Conservation (phyloP, 2,329 filamentous ascomycete species). For the Elsinoe arachidis region DNA sequence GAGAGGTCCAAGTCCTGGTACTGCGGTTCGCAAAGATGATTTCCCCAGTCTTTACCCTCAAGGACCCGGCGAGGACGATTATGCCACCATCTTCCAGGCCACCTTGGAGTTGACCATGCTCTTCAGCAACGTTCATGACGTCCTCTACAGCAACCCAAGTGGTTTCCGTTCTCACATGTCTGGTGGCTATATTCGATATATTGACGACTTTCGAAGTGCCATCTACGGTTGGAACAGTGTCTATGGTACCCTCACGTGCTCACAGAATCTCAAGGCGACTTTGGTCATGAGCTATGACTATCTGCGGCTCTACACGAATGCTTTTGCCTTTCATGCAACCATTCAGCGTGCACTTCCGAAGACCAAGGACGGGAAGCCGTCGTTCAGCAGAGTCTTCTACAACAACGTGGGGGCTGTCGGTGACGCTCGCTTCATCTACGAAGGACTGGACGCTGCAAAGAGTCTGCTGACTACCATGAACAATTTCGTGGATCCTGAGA, state of each 20-base stretch:
- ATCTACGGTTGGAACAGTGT: conserved; percentile 63
- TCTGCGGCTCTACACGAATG: conserved; percentile 63
- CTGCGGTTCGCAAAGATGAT: conserved; percentile 55
- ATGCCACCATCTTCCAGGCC: conserved; percentile 60
- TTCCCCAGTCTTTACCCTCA: conserved; percentile 57
- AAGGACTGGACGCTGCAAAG: conserved; percentile 42
- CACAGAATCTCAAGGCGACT: conserved; percentile 57
- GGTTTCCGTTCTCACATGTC: conserved; percentile 62
- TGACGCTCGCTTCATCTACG: conserved; percentile 43
- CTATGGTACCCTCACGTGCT: conserved; percentile 59
- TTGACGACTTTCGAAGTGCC: conserved; percentile 62
- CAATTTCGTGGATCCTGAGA: conserved; percentile 42
- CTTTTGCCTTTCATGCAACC: conserved; percentile 67
- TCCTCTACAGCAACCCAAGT: conserved; percentile 62
- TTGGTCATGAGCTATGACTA: conserved; percentile 65
- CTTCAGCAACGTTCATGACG: conserved; percentile 65
- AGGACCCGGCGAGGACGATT: conserved; percentile 54
- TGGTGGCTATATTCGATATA: conserved; percentile 60
- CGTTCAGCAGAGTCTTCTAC: conserved; percentile 37
- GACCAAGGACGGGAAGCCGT: conserved; percentile 27
- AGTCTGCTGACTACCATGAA: conserved; percentile 42
- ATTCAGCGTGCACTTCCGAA: conserved; percentile 39
- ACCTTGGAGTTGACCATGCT: conserved; percentile 63
- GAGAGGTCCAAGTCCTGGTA: conserved; percentile 58
- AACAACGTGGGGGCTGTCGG: conserved; percentile 43